Percentiles rank a stretch among this genome's conserved stretches.
These are phyloP conservation scores for Funneliformis mosseae DNA, from an alignment of 192 early-diverging fungal species.

Conservation along the genomic window DNA sequence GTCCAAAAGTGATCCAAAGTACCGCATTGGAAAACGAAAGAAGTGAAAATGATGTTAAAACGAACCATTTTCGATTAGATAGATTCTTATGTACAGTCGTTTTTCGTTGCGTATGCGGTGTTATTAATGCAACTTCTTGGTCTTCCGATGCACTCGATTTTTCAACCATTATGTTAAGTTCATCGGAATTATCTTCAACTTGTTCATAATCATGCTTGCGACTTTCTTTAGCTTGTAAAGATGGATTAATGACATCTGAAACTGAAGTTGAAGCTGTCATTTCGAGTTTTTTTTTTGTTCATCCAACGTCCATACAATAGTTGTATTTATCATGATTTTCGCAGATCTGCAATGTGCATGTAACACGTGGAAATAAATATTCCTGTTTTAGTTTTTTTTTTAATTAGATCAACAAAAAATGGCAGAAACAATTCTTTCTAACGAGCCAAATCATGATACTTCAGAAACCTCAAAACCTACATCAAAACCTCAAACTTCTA, in stretches of 20 bases:
- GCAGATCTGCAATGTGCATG: no score
- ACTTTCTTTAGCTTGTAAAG: not conserved
- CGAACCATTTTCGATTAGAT: not conserved
- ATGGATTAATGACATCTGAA: not conserved
- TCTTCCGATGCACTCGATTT: not conserved
- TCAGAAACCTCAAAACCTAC: not conserved
- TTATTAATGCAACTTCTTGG: not conserved
- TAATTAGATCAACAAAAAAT: not conserved
- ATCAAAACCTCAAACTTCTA: not conserved
- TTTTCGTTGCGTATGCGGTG: not conserved
- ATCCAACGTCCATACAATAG: no score
- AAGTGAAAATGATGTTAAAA: conserved; percentile 35
- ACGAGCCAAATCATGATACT: not conserved
- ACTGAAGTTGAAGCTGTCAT: not conserved
- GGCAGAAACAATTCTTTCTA: not conserved
- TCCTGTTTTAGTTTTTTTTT: no score
- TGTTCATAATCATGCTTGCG: not conserved
- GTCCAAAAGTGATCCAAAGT: conserved; percentile 52
- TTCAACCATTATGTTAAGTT: not conserved
- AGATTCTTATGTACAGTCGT: not conserved
- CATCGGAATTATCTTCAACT: not conserved
- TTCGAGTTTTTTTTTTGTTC: no score
- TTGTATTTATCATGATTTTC: no score
- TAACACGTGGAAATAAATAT: no score
- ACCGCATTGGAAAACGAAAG: conserved; percentile 43